phyloP scores from a whole-genome alignment of 192 early-diverging fungal species.

The Chytriomyces confervae region DNA sequence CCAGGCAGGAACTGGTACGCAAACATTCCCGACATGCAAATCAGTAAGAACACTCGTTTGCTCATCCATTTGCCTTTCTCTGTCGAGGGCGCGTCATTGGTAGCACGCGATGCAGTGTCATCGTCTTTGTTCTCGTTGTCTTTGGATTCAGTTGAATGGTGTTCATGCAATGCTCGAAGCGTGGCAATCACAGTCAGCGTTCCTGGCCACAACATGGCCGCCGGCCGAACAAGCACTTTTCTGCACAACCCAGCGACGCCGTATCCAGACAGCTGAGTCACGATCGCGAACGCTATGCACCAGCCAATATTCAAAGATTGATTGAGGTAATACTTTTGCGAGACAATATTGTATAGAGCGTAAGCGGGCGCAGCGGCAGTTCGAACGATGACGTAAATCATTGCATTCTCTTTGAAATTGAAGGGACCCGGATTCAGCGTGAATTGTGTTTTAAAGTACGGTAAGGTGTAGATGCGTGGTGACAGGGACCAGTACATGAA shows the following conservation, averaged over 20 bases:
- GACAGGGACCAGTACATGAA: slow-evolving; percentile 70
- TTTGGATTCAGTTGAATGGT: slow-evolving; percentile 58
- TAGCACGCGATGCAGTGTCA: not conserved
- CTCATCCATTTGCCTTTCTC: not conserved
- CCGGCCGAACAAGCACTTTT: slow-evolving; percentile 83
- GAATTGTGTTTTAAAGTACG: slow-evolving; percentile 28
- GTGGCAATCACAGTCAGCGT: slow-evolving; percentile 42
- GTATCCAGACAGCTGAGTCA: slow-evolving; percentile 71
- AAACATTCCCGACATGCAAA: slow-evolving; percentile 34
- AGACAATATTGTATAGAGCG: slow-evolving; percentile 52
- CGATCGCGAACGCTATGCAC: slow-evolving; percentile 59
- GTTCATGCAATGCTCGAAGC: slow-evolving; percentile 59
- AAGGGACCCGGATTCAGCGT: slow-evolving; percentile 67
- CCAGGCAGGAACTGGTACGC: slow-evolving; percentile 41
- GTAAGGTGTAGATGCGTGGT: slow-evolving; percentile 32
- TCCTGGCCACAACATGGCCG: slow-evolving; percentile 88
- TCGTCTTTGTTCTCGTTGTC: not conserved
- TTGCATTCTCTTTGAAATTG: slow-evolving; percentile 40
- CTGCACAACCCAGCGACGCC: slow-evolving; percentile 76
- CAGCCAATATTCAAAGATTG: slow-evolving; percentile 33
- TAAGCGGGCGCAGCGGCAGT: slow-evolving; percentile 43
- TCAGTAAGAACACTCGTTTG: slow-evolving; percentile 37
- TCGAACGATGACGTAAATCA: slow-evolving; percentile 71
- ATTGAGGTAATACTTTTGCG: slow-evolving; percentile 25
- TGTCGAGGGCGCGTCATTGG: not conserved